Conservation (phyloP, 164 flowering plant genomes). For the Vitis rupestris region DNA sequence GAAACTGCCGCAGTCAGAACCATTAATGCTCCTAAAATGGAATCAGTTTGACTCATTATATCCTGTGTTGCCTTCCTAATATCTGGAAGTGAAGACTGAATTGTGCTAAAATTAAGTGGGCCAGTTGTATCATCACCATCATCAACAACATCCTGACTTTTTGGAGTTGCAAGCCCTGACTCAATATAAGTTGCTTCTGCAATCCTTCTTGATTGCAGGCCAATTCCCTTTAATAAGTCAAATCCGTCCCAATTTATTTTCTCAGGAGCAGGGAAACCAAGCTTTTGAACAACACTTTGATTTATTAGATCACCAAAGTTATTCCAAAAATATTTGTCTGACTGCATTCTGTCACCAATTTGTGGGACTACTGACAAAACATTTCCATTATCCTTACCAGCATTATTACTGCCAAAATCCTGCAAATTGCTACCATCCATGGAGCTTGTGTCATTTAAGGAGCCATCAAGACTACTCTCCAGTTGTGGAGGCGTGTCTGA, state of each 20-base stretch:
- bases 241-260: conserved; percentile 81
- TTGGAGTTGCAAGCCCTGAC: conserved; percentile 85
- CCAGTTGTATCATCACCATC: conserved; percentile 24
- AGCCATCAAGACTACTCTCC: conserved; percentile 16
- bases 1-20: conserved; percentile 63
- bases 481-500: conserved; percentile 16
- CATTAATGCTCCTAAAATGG: conserved; percentile 63
- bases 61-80: conserved; percentile 73
- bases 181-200: conserved; percentile 84
- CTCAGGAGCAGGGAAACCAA: conserved; percentile 66
- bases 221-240: conserved; percentile 58
- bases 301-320: conserved; percentile 50
- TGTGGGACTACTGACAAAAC: conserved; percentile 12
- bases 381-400: conserved; percentile 14
- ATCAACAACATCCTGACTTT: conserved; percentile 21
- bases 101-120: conserved; percentile 12
- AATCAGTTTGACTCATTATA: conserved; percentile 58
- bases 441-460: conserved; percentile 18
- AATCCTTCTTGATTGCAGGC: conserved; percentile 50
- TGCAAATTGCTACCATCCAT: conserved; percentile 12
- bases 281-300: conserved; percentile 64
- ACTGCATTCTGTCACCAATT: conserved; percentile 28
- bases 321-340: conserved; percentile 68
- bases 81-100: conserved; percentile 63
- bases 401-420: conserved; percentile 10